Conservation (phyloP, 1,139 yeast species). For the Candida albicans region DNA sequence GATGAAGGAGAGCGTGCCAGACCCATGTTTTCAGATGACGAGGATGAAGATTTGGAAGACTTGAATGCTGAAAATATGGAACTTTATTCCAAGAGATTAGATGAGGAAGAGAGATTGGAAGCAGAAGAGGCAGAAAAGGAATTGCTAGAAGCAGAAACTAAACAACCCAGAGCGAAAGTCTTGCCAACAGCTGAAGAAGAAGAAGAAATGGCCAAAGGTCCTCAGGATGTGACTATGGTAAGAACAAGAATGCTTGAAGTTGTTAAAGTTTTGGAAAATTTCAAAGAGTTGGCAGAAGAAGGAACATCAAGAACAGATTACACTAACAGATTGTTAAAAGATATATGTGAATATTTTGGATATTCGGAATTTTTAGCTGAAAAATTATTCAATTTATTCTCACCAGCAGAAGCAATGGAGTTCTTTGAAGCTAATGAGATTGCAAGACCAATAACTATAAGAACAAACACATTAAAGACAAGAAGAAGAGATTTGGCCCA, state of each 20-base stretch:
- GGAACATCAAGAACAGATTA: constrained; percentile 86
- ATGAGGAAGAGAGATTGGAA: constrained; percentile 69
- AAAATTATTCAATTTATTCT: constrained; percentile 83
- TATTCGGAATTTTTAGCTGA: constrained; percentile 94
- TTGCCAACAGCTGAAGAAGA: constrained; percentile 61
- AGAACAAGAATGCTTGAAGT: constrained; percentile 95
- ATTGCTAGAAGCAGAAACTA: constrained; percentile 55
- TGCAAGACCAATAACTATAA: constrained; percentile 92
- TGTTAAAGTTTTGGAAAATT: constrained; percentile 92
- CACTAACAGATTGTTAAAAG: constrained; percentile 70
- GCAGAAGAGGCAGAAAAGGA: constrained; percentile 80
- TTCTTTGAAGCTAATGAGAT: constrained; percentile 98
- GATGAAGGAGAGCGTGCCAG: constrained; percentile 57
- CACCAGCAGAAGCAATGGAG: constrained; percentile 96
- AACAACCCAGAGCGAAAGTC: constrained; percentile 70
- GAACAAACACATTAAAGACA: constrained; percentile 93
- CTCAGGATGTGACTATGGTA: constrained; percentile 75
- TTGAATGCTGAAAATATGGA: constrained; percentile 89
- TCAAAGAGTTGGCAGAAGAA: constrained; percentile 79
- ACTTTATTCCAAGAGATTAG: constrained; percentile 67
- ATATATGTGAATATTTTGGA: constrained; percentile 94
- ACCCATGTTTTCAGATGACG: constrained; percentile 86
- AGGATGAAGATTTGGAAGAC: constrained; percentile 69
- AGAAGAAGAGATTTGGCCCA: constrained; percentile 97
- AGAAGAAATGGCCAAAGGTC: constrained; percentile 48